Base-by-base conservation (phyloP, 2,329 filamentous ascomycete species). In the Venturia effusa region DNA sequence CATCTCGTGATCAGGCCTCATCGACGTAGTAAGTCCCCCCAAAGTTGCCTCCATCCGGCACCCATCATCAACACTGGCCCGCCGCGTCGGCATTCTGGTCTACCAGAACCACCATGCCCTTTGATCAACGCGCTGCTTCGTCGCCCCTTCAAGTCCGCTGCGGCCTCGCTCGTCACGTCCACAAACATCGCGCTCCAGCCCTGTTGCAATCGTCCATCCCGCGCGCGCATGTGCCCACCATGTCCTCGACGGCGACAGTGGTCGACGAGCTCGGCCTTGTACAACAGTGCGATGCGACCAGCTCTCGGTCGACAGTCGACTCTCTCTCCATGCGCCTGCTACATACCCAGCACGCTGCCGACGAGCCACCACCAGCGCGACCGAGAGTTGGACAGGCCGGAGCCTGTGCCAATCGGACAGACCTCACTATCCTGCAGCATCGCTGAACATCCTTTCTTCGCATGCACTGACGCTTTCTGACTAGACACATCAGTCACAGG, bases 401-500 rank as follows among this genome's bases (percentile, higher is more conserved):
- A n/a, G n/a, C n/a, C n/a, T n/a, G n/a, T n/a, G n/a, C 32, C 32
- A 40, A 41, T 60, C 40, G 59, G 34, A 60, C 59, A 57, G 43
- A 60, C 59, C 40, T 17, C 27, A 60, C 59, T 43, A 41, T 40
- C 13, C n/a, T 41, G 59, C 40, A 11, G 59, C 40, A 24, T 40
- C 40, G 10, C 5, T 60, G 34, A 60, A 27, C 43, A 4, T 27
- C n/a, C 22, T 5, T 30, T 43, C 19, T 27, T 24, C 37, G 24
- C 59, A 60, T 43, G 59, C 40, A 32, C 59, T 60, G 40, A 60
- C 37, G 22, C 6, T 60, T 15, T 17, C 55, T 34, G 19, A 27
- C 55, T 59, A 59, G 32, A 24, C 55, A 37, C 32, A 41, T 37
- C 59, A 43, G 59, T 60, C 59, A 60, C 59, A 60, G 59, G 59